A percentile compares a stretch with the other conserved stretches of the same genome.
phyloP scores from a whole-genome alignment of 768 basidiomycete species.

The Nevesoporus exiguus region DNA sequence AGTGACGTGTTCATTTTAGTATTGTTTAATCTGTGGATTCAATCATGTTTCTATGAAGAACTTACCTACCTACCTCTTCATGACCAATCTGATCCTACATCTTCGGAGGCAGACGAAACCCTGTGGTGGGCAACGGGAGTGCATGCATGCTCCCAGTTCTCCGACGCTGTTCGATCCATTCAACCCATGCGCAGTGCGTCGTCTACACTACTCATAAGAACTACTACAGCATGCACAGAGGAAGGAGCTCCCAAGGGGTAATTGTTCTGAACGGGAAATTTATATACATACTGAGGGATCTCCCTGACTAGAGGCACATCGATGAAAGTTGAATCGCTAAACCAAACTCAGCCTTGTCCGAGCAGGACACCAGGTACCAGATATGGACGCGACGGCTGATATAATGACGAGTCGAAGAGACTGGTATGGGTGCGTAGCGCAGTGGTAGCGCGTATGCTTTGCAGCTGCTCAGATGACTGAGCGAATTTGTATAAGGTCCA shows the following conservation, averaged over 20 bases:
- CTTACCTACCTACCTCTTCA: neutral
- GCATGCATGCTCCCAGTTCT: neutral
- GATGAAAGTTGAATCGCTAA: too few species aligned
- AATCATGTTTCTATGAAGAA: neutral
- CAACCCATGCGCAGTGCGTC: neutral
- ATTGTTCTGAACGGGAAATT: too few species aligned
- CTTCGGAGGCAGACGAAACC: neutral
- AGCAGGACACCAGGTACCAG: too few species aligned
- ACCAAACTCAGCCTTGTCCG: too few species aligned
- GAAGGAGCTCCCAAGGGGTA: too few species aligned
- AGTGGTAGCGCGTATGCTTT: conserved; percentile 45
- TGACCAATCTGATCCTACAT: neutral
- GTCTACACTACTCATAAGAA: too few species aligned
- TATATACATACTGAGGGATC: too few species aligned
- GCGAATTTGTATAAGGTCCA: conserved; percentile 39
- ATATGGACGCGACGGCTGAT: neutral
- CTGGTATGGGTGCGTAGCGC: conserved; percentile 24
- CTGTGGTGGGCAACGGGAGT: neutral
- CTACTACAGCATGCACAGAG: too few species aligned
- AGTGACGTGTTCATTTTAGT: conserved; percentile 4
- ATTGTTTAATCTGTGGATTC: conserved; percentile 15
- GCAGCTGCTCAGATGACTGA: conserved; percentile 21
- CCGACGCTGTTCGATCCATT: neutral
- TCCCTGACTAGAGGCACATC: too few species aligned
- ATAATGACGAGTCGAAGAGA: neutral